Evolutionary conservation across 805 yeast species (phyloP).

Genomic region (Metschnikowia cerradonensis): DNA sequence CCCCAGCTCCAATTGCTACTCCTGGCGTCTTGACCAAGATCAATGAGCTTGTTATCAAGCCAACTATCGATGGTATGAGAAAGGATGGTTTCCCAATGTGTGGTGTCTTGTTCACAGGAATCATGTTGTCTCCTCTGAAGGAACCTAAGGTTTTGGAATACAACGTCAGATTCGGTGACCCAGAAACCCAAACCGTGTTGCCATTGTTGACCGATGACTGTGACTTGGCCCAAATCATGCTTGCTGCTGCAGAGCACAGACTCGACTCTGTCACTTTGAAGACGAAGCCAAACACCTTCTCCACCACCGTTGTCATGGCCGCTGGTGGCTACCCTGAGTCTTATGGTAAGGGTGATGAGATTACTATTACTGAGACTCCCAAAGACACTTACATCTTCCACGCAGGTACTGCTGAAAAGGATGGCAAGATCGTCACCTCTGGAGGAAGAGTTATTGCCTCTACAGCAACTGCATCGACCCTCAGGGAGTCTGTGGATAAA

Average conservation of each 20-base stretch:
- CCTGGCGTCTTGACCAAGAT: constrained; percentile 66
- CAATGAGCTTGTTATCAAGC: constrained; percentile 72
- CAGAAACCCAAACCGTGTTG: constrained; percentile 95
- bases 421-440: constrained; percentile 67
- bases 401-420: constrained; percentile 77
- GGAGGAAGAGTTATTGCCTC: constrained; percentile 98
- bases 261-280: constrained; percentile 72
- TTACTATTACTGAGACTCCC: constrained; percentile 51
- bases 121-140: constrained; percentile 71
- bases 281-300: constrained; percentile 52
- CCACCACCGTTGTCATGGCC: constrained; percentile 92
- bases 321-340: constrained; percentile 96
- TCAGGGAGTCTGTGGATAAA: constrained; percentile 75
- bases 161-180: constrained; percentile 98
- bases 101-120: constrained; percentile 93
- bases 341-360: constrained; percentile 82
- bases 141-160: constrained; percentile 97
- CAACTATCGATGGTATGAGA: constrained; percentile 95
- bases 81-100: constrained; percentile 91
- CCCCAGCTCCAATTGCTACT: constrained; percentile 96
- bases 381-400: constrained; percentile 78
- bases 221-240: constrained; percentile 88
- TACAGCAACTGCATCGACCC: constrained; percentile 73
- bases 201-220: constrained; percentile 79
- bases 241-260: constrained; percentile 93